phyloP scores from a whole-genome alignment of 805 yeast genomes.

The Yamadazyma philogaea region DNA sequence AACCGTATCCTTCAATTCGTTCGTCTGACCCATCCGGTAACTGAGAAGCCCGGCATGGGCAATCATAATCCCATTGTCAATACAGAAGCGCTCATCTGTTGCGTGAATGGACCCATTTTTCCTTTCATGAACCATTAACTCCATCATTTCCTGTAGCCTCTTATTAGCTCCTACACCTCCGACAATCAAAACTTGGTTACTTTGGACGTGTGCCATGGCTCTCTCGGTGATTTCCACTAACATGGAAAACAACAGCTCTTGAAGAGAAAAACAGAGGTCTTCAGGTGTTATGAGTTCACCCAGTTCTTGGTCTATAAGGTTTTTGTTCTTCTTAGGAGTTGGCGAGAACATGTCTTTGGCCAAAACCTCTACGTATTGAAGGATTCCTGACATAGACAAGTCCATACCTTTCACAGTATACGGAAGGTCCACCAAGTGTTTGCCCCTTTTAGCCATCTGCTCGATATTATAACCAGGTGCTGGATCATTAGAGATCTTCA shows the following conservation, averaged over 20 bases:
- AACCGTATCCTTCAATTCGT: constrained; percentile 62
- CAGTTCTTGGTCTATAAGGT: constrained; percentile 36
- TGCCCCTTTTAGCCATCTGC: constrained; percentile 77
- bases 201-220: constrained; percentile 95
- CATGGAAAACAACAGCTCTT: constrained; percentile 93
- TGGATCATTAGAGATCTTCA: constrained; percentile 86
- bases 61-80: constrained; percentile 97
- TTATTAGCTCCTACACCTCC: constrained; percentile 99
- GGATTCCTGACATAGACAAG: constrained; percentile 90
- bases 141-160: constrained; percentile 94
- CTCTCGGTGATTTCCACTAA: constrained; percentile 95
- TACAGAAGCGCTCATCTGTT: constrained; percentile 95
- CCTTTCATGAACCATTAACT: constrained; percentile 84
- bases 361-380: constrained; percentile 77
- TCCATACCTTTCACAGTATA: constrained; percentile 99
- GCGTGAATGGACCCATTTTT: constrained; percentile 82
- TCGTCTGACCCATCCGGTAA: constrained; percentile 75
- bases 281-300: constrained; percentile 66
- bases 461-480: constrained; percentile 98
- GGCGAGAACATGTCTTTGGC: constrained; percentile 66
- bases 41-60: constrained; percentile 95
- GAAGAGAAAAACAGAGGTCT: constrained; percentile 89
- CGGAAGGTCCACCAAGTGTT: constrained; percentile 70
- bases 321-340: constrained; percentile 37
- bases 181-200: constrained; percentile 86